Conservation (phyloP, 75 land plant species). For the Picea glauca region DNA sequence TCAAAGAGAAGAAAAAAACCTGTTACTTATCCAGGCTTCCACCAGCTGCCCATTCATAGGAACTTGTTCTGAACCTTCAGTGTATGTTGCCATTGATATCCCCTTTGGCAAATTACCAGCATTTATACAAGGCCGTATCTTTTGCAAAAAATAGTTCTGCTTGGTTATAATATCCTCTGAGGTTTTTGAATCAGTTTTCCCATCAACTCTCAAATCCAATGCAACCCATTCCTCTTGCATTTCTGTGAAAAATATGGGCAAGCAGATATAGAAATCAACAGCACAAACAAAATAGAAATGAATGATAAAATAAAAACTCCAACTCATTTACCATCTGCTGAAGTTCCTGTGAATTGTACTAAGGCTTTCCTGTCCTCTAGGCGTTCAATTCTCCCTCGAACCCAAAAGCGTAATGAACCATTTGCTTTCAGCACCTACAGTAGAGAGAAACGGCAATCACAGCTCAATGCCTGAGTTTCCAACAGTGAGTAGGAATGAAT, state of each 20-base stretch:
- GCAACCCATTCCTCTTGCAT: conserved; percentile 15
- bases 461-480: neutral
- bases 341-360: conserved; percentile 10
- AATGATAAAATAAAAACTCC: neutral
- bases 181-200: neutral
- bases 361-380: conserved; percentile 10
- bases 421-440: conserved; percentile 18
- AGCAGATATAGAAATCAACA: neutral
- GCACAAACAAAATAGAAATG: neutral
- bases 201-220: neutral
- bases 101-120: conserved; percentile 17
- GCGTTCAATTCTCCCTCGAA: conserved; percentile 14
- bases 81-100: neutral
- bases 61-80: conserved; percentile 8
- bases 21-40: conserved; percentile 20
- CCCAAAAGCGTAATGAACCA: conserved; percentile 11
- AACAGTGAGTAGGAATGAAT: neutral
- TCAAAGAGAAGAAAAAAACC: conserved; percentile 12
- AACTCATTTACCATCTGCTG: conserved; percentile 10
- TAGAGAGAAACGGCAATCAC: neutral
- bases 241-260: conserved; percentile 1
- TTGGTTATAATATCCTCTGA: neutral
- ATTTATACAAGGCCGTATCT: conserved; percentile 16
- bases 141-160: conserved; percentile 7
- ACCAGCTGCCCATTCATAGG: conserved; percentile 15